Evolutionary conservation across 2,329 filamentous ascomycete species (phyloP), one percentile per base, ranked within the genome.

Genomic region (Stachybotrys elegans): DNA sequence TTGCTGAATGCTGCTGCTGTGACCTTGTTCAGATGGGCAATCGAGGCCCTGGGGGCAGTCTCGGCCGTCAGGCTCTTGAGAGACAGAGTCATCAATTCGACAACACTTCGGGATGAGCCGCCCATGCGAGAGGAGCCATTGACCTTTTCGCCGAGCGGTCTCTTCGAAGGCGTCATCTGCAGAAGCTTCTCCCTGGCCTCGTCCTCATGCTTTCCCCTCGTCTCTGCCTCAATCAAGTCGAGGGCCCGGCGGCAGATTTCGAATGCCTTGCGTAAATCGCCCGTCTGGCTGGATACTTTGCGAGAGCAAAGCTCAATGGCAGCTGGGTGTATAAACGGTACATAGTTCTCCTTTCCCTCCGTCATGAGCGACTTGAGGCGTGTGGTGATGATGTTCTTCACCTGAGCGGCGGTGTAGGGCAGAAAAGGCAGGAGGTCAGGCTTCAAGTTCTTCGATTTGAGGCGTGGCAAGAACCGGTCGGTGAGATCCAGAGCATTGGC

Each of bases 401-500:
- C 90, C 57, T 98, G 92, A 6, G 78, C 66, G 5, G 89, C 88
- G 3, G 84, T 91, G 67, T 98, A 98, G 1, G 93, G 93, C 51
- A 96, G 76, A 61, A 98, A 97, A 0, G 92, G 88, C 2, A 98
- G 78, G 3, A 97, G 77, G 39, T 87, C 82, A 3, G 93, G 93
- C 68, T 91, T 95, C 50, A 98, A 72, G 56, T 94, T 94, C 57
- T 90, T 88, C 17, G 90, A 83, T 70, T 97, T 97, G 49, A 98
- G 79, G 42, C 92, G 86, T 40, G 93, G 93, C 17, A 98, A 76
- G 55, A 96, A 95, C 9, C 93, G 87, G 61, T 97, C 93, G 0
- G 93, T 98, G 45, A 98, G 73, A 61, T 98, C 93, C 43, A 98
- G 75, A 4, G 93, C 93, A 58, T 98, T 98, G 54, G 93, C 93